A percentile compares a stretch with the other conserved stretches of the same genome.
Evolutionary conservation across 371 early-diverging fungal genomes (phyloP).

Genomic region (Mucor irregularis): DNA sequence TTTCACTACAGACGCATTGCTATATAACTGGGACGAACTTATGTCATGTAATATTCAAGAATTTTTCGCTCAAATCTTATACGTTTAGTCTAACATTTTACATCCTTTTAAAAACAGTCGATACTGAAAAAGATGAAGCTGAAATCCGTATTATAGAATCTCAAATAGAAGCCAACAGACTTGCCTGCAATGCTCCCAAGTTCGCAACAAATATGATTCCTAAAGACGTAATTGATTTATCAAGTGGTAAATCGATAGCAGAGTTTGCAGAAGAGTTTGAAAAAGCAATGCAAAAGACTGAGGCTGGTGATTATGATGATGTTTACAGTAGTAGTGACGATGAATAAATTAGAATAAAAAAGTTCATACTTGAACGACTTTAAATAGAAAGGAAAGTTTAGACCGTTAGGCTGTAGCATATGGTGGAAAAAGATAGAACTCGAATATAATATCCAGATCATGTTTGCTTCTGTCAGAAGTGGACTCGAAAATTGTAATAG

Average conservation of each 20-base stretch:
- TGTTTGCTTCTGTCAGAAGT: no score
- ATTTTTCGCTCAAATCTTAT: no score
- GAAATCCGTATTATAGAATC: constrained; percentile 54
- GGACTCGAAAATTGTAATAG: no score
- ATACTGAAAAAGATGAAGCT: constrained; percentile 26
- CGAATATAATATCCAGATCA: no score
- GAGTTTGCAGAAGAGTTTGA: constrained; percentile 73
- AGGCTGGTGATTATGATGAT: constrained; percentile 8
- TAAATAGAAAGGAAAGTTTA: not conserved
- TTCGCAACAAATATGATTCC: constrained; percentile 74
- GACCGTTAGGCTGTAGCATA: no score
- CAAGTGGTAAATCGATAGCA: constrained; percentile 68
- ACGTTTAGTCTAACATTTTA: no score
- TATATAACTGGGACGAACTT: constrained; percentile 83
- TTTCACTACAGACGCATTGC: constrained; percentile 72
- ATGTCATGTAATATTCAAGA: constrained; percentile 51
- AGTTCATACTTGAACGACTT: no score
- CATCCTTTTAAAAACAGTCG: constrained; percentile 7
- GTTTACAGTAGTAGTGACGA: constrained; percentile 6
- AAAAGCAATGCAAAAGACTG: constrained; percentile 41
- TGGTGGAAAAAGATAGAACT: no score
- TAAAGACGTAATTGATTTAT: constrained; percentile 75
- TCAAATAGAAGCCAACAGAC: constrained; percentile 49
- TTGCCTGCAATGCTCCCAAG: constrained; percentile 45
- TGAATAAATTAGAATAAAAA: no score